Conservation (phyloP, 2,329 filamentous ascomycete species). For the Chaetoscypha palmicola region DNA sequence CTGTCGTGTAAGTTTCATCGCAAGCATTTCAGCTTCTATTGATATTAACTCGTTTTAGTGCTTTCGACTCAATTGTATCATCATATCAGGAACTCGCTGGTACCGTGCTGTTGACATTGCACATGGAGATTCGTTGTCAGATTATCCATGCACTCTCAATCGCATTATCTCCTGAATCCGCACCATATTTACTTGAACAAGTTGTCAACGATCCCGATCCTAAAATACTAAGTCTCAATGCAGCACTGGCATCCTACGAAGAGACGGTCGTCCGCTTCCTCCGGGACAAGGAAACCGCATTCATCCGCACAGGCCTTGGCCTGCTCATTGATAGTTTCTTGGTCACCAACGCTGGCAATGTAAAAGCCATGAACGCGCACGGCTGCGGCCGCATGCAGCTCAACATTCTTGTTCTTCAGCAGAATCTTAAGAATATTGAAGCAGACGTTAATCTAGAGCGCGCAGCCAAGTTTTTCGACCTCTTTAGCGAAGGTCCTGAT, state of each 20-base stretch:
- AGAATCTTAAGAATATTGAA: slow-evolving; percentile 93
- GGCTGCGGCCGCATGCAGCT: slow-evolving; percentile 85
- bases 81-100: slow-evolving; percentile 76
- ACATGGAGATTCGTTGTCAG: slow-evolving; percentile 81
- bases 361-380: slow-evolving; percentile 75
- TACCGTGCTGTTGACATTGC: slow-evolving; percentile 75
- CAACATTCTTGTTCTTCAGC: slow-evolving; percentile 90
- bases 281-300: slow-evolving; percentile 61
- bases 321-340: slow-evolving; percentile 74
- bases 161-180: slow-evolving; percentile 53
- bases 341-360: slow-evolving; percentile 61
- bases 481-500: slow-evolving; percentile 61
- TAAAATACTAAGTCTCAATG: slow-evolving; percentile 74
- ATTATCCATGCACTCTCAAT: slow-evolving; percentile 70
- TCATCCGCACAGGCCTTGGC: slow-evolving; percentile 71
- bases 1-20: slow-evolving; percentile 60
- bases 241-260: slow-evolving; percentile 79
- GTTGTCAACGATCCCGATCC: slow-evolving; percentile 72
- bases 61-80: slow-evolving; percentile 79
- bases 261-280: slow-evolving; percentile 71
- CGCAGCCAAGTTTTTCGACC: slow-evolving; percentile 59
- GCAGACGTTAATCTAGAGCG: slow-evolving; percentile 56
- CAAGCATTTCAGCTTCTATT: no score
- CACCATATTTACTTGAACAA: slow-evolving; percentile 60
- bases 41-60: slow-evolving; percentile 38